Evolutionary conservation across 345 rosid species (phyloP), one percentile per base, ranked within the genome.

Genomic region (Lepidium africanum): DNA sequence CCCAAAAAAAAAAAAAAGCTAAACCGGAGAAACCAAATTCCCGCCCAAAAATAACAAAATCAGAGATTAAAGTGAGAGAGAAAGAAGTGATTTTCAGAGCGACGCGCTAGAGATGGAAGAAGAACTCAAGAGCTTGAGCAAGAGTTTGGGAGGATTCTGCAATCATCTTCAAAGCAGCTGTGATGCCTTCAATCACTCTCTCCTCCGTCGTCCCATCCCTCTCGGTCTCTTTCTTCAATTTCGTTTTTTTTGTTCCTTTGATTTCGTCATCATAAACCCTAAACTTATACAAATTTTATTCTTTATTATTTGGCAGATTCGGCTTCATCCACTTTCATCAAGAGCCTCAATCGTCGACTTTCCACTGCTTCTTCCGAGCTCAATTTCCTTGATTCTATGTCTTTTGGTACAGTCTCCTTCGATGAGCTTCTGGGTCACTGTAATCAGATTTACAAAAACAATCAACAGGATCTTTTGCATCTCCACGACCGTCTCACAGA

Each of bases 361-460:
- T 76, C 87, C 7, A 55, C 56, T 1, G 83, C 83, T n/a, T 69
- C 76, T 51, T 14, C 66, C 37, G 96, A 87, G 27, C 76, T 92
- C 10, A 80, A 78, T 70, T 41, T 85, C 49, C 91, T 92, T 2
- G 96, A 90, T 3, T 82, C 88, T 0, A 85, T 88, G 93, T 80
- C 93, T 7, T 84, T 88, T 8, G 96, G 88, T 14, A 87, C 91
- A 0, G 90, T 92, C 13, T 92, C 98, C 1, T 90, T 90, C 8
- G 96, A 87, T 78, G 98, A 87, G 75, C 84, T 87, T 5, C 65
- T 89, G 51, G 93, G 98, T 71, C 92, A 92, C 48, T 89, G 95
- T 72, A 83, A 75, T 58, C 85, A 89, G 69, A 80, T 86, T 63
- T 83, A 76, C 60, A 83, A 82, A 61, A 72, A 65, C 65, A 92